These are phyloP conservation scores for Litsea cubeba DNA, from an alignment of 164 flowering plant genomes.

Conservation along the genomic window DNA sequence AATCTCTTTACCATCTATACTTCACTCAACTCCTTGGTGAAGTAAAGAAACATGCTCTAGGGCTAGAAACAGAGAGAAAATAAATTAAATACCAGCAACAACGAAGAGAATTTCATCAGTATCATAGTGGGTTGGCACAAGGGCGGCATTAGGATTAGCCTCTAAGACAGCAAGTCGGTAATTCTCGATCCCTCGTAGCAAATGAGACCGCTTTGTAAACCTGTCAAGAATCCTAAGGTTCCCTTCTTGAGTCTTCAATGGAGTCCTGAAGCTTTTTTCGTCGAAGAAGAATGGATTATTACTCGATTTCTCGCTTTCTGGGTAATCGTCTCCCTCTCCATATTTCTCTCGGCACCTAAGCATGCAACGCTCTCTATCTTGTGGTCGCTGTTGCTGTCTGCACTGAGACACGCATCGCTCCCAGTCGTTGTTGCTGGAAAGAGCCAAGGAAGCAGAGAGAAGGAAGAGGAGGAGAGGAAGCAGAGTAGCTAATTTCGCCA, in stretches of 20 bases:
- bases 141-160: conserved; percentile 7
- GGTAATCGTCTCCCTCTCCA: neutral
- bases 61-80: neutral
- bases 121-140: conserved; percentile 12
- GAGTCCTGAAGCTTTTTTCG: neutral
- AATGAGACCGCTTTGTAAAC: conserved; percentile 5
- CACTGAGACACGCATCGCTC: no score
- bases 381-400: no score
- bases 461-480: conserved; percentile 2
- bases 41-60: no score
- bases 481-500: neutral
- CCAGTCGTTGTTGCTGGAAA: neutral
- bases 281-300: conserved; percentile 7
- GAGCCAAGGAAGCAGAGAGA: neutral
- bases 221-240: neutral
- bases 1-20: no score
- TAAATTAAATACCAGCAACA: neutral
- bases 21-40: no score
- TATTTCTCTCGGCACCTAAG: neutral
- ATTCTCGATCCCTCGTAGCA: conserved; percentile 6
- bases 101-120: conserved; percentile 8
- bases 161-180: conserved; percentile 6
- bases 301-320: neutral
- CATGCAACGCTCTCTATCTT: no score
- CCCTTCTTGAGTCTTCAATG: conserved; percentile 10